phyloP scores from a whole-genome alignment of 768 basidiomycete genomes.

The Lactarius indigo region DNA sequence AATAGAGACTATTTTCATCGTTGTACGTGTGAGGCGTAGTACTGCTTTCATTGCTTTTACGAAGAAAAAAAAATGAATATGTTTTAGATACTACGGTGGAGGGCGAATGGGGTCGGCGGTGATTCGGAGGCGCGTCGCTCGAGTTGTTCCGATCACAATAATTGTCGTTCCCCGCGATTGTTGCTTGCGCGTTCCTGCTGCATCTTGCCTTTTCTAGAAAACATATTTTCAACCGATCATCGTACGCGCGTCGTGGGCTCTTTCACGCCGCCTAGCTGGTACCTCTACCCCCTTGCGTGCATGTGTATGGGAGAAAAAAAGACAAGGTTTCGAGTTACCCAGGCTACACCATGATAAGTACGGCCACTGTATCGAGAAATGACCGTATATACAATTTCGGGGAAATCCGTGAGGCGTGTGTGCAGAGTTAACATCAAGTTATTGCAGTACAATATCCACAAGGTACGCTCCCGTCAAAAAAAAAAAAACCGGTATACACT shows the following conservation, averaged over 20 bases:
- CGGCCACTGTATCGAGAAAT: neutral
- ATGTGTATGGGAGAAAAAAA: neutral
- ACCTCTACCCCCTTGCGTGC: neutral
- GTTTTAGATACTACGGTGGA: neutral
- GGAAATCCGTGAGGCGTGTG: neutral
- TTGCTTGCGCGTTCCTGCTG: neutral
- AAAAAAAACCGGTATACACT: neutral
- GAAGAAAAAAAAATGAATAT: neutral
- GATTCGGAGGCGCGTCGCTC: neutral
- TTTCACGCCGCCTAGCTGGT: neutral
- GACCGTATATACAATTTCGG: neutral
- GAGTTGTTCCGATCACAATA: neutral
- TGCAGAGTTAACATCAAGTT: neutral
- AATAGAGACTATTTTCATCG: slow-evolving; percentile 12
- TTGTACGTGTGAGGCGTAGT: slow-evolving; percentile 1
- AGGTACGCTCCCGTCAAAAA: neutral
- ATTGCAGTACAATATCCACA: too few relatives aligned
- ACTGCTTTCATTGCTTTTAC: neutral
- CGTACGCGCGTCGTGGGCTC: neutral
- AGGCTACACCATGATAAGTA: neutral
- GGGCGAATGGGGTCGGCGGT: neutral
- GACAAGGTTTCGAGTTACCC: neutral
- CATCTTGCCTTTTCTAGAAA: neutral
- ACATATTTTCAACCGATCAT: neutral
- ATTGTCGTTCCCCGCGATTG: neutral